phyloP scores from a whole-genome alignment of 78 protist genomes.

The Dictyostelium brefeldianum region DNA sequence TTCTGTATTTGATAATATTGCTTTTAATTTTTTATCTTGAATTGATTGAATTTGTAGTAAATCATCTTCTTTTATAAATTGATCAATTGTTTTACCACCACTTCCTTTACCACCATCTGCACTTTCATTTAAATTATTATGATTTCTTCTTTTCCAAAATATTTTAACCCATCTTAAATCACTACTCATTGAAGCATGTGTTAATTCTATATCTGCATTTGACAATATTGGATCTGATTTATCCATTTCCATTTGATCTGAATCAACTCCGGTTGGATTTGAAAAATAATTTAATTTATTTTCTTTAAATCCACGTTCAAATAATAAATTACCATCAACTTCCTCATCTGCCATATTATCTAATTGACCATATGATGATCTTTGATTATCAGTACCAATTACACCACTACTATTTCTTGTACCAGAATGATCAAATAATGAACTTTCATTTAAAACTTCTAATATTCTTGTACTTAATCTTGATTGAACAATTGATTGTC shows the following conservation, averaged over 20 bases:
- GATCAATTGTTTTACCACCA: neutral
- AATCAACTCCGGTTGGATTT: neutral
- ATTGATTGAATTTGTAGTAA: neutral
- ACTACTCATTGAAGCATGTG: slow-evolving; percentile 11
- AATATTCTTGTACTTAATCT: slow-evolving; percentile 28
- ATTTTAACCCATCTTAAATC: slow-evolving; percentile 66
- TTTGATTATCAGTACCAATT: neutral
- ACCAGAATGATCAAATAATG: neutral
- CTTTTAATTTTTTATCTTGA: neutral
- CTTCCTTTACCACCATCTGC: neutral
- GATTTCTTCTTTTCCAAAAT: slow-evolving; percentile 51
- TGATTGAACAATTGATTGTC: slow-evolving; percentile 43
- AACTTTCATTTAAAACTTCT: slow-evolving; percentile 27
- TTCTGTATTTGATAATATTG: neutral
- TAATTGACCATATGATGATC: neutral
- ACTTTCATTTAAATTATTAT: neutral
- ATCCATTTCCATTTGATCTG: neutral
- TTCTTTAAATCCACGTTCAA: no score
- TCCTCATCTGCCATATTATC: neutral
- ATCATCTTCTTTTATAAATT: neutral
- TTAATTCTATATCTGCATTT: slow-evolving; percentile 23
- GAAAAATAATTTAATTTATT: neutral
- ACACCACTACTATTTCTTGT: no score
- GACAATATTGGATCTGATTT: slow-evolving; percentile 21
- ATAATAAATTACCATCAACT: neutral